Base-by-base conservation (phyloP, 805 yeast genomes). In the Candida sphagnicola region DNA sequence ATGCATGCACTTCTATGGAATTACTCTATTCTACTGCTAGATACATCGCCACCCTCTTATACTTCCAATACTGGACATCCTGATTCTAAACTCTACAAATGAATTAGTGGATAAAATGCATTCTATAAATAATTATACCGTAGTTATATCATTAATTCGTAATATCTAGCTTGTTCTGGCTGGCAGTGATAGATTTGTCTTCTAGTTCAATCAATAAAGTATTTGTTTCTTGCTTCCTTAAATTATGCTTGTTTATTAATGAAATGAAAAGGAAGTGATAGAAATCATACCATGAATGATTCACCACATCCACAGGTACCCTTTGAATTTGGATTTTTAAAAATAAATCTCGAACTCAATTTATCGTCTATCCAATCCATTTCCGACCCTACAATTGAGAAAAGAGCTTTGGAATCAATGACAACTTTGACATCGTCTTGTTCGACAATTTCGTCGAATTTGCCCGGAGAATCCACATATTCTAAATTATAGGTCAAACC, bases 241-340 rank as follows among this genome's bases (percentile, higher is more conserved):
- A n/a, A n/a, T n/a, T n/a, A n/a, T n/a, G n/a, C n/a, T n/a, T 10
- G 10, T 21, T 21, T 21, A 10, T 6, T 6, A 6, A 10, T 21
- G 24, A 21, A 21, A 21, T 10, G 24, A 21, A 10, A 10, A 10
- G 6, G 6, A 21, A 21, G 6, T 21, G 24, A 10, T 21, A 10
- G 24, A n/a, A n/a, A 6, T 48, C 67, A 90, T 6, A 91, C 96
- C 96, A 90, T 93, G 61, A 93, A 93, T 4, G 96, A 87, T 67
- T 93, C 99, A 39, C 99, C 99, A 62, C 99, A 93, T 10, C 99
- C 99, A 65, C 99, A 93, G 35, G 95, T 86, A 23, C 98, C 99
- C 68, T 91, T 93, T 28, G 95, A 85, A 65, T 93, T 93, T 46
- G 99, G 99, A 61, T 93, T 93, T 57, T 76, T 83, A 72, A 93